Percentiles rank a stretch among this genome's conserved stretches.
phyloP scores from a whole-genome alignment of 2,329 filamentous ascomycete genomes.

The Diaporthe amygdali region DNA sequence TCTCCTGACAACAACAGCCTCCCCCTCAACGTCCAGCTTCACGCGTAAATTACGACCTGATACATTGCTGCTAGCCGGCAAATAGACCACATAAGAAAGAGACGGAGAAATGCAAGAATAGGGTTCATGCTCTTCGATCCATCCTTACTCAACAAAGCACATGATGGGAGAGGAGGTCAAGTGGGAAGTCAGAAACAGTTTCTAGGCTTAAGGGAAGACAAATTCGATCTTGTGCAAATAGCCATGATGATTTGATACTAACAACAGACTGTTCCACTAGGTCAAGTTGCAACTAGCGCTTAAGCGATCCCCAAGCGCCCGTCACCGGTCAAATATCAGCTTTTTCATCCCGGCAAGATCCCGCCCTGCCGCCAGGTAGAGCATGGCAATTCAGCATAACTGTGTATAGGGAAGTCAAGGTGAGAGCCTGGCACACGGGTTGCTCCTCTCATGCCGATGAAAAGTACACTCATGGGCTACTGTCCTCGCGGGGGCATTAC shows the following conservation, averaged over 20 bases:
- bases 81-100: too few relatives aligned
- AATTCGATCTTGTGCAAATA: not conserved
- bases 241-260: not conserved
- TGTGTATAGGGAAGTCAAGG: not conserved
- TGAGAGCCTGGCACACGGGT: constrained; percentile 4
- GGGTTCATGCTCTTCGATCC: too few relatives aligned
- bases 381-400: not conserved
- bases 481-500: constrained; percentile 12
- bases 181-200: not conserved
- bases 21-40: too few relatives aligned
- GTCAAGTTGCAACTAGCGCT: not conserved
- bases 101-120: too few relatives aligned
- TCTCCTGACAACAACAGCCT: too few relatives aligned
- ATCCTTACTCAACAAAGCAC: not conserved
- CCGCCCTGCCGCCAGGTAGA: not conserved
- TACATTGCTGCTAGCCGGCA: too few relatives aligned
- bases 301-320: not conserved
- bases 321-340: not conserved
- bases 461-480: constrained; percentile 9
- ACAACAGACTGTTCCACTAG: not conserved
- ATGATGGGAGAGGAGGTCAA: not conserved
- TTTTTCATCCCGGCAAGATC: too few relatives aligned
- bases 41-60: too few relatives aligned
- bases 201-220: not conserved
- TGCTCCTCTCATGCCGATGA: constrained; percentile 19